Evolutionary conservation across 345 rosid species (phyloP).

Genomic region (Adansonia digitata): DNA sequence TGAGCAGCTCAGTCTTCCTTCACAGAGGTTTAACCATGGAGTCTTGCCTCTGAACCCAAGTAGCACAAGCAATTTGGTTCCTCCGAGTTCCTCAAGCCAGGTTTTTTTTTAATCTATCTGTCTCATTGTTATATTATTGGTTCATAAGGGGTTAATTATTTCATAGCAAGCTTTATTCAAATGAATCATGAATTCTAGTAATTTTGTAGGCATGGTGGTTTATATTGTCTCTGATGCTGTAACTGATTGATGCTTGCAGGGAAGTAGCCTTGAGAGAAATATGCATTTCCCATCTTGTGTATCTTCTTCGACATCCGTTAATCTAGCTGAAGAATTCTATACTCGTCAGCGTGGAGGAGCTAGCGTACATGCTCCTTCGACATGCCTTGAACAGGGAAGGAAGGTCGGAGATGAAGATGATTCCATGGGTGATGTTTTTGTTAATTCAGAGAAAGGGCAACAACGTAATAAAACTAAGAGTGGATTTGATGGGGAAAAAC

Average conservation of each 20-base stretch:
- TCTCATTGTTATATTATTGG: background rate
- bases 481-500: conserved; percentile 28
- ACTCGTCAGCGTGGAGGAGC: conserved; percentile 27
- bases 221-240: background rate
- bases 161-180: background rate
- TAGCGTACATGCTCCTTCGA: conserved; percentile 26
- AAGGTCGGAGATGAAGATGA: conserved; percentile 64
- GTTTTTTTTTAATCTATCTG: background rate
- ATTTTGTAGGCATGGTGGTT: background rate
- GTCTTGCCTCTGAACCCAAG: conserved; percentile 30
- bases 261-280: conserved; percentile 39
- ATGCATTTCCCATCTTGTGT: conserved; percentile 27
- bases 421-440: conserved; percentile 64
- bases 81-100: conserved; percentile 53
- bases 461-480: conserved; percentile 22
- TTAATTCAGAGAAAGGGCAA: conserved; percentile 35
- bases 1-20: conserved; percentile 83
- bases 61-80: conserved; percentile 28
- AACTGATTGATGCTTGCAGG: conserved; percentile 30
- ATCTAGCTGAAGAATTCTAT: conserved; percentile 31
- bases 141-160: background rate
- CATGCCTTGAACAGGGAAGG: conserved; percentile 37
- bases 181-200: background rate
- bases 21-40: conserved; percentile 60
- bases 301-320: conserved; percentile 30